Conservation (phyloP, 495 filamentous ascomycete species). For the Parathielavia appendiculata region DNA sequence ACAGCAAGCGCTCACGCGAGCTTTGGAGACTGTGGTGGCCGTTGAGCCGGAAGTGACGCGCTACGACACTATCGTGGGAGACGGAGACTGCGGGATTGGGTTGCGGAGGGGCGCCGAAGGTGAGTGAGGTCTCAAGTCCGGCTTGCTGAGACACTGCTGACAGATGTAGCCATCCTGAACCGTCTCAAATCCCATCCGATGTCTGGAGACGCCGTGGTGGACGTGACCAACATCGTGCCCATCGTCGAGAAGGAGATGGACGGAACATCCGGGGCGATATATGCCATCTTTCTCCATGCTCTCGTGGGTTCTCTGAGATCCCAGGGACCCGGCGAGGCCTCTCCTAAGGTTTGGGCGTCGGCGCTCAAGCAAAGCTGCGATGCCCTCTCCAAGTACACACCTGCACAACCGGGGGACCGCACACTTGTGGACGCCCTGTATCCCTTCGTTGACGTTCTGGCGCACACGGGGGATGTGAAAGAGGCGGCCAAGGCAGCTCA, state of each 20-base stretch:
- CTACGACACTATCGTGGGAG: slow-evolving; percentile 88
- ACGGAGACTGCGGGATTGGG: slow-evolving; percentile 92
- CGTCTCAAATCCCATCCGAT: slow-evolving; percentile 54
- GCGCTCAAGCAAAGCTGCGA: slow-evolving; percentile 67
- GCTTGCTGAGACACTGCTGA: slow-evolving; percentile 10
- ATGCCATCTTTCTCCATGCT: slow-evolving; percentile 93
- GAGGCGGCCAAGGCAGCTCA: slow-evolving; percentile 70
- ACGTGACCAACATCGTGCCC: slow-evolving; percentile 69
- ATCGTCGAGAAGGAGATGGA: slow-evolving; percentile 91
- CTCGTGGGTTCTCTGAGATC: slow-evolving; percentile 69
- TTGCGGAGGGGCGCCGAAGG: slow-evolving; percentile 85
- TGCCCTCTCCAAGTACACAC: slow-evolving; percentile 77
- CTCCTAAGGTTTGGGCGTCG: slow-evolving; percentile 63
- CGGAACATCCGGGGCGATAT: slow-evolving; percentile 90
- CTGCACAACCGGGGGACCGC: slow-evolving; percentile 80
- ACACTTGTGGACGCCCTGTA: slow-evolving; percentile 87
- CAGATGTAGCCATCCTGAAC: slow-evolving; percentile 56
- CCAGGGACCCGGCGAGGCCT: slow-evolving; percentile 42
- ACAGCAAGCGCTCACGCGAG: slow-evolving; percentile 58
- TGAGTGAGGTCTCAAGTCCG: slow-evolving; percentile 30
- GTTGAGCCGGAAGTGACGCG: slow-evolving; percentile 80
- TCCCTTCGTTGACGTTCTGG: slow-evolving; percentile 75
- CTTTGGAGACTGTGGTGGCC: slow-evolving; percentile 63
- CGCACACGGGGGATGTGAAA: slow-evolving; percentile 55
- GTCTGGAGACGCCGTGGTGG: slow-evolving; percentile 63